Conservation (phyloP, 352 stramenopile species). For the Albugo laibachii region DNA sequence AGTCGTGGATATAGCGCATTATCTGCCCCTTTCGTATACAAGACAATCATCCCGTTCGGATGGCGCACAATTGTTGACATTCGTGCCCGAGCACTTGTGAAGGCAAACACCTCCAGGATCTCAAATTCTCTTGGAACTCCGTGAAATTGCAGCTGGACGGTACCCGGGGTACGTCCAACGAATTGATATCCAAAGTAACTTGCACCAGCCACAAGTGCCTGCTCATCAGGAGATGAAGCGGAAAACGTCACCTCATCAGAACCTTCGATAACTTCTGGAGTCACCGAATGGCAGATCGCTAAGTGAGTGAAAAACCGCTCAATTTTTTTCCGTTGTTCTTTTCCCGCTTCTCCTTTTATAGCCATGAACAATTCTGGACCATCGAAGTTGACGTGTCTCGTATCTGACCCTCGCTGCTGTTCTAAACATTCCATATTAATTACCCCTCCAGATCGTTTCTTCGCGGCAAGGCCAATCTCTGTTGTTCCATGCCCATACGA, state of each 20-base stretch:
- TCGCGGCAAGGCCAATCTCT: constrained; percentile 50
- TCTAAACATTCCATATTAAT: constrained; percentile 13
- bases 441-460: constrained; percentile 35
- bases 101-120: constrained; percentile 80
- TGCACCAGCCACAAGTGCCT: constrained; percentile 65
- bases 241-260: constrained; percentile 41
- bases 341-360: constrained; percentile 30
- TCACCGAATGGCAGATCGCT: constrained; percentile 90
- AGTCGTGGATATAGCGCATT: constrained; percentile 40
- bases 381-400: constrained; percentile 66
- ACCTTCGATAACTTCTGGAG: constrained; percentile 83
- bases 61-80: constrained; percentile 83
- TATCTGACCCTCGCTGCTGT: constrained; percentile 9
- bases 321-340: constrained; percentile 25
- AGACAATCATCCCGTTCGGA: constrained; percentile 27
- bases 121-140: constrained; percentile 27
- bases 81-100: constrained; percentile 84
- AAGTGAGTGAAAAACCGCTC: constrained; percentile 74
- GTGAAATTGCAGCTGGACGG: constrained; percentile 25
- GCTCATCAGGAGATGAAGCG: constrained; percentile 68
- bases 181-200: constrained; percentile 61
- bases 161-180: constrained; percentile 32
- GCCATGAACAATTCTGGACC: constrained; percentile 39
- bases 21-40: constrained; percentile 62
- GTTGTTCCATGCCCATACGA: constrained; percentile 79